Evolutionary conservation across 768 basidiomycete genomes (phyloP).

Genomic region (Clathrus columnatus): DNA sequence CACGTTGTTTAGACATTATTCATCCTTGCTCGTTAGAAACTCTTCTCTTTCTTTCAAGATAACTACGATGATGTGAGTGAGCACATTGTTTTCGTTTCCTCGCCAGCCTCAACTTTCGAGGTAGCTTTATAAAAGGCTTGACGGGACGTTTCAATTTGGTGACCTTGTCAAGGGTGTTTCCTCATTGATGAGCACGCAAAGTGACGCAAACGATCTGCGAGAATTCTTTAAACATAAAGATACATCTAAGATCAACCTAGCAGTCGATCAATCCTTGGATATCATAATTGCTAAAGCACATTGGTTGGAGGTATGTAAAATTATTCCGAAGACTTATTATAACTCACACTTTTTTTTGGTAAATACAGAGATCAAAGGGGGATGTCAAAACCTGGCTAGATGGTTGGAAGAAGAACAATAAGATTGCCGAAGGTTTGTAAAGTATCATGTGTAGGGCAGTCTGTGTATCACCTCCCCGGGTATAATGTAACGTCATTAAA

Average conservation of each 20-base stretch:
- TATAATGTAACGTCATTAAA: too few species aligned
- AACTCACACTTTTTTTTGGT: not conserved
- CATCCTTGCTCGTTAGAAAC: constrained; percentile 14
- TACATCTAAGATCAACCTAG: constrained; percentile 56
- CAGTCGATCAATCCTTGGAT: constrained; percentile 61
- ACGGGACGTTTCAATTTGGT: constrained; percentile 54
- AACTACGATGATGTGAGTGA: constrained; percentile 54
- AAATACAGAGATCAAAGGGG: constrained; percentile 44
- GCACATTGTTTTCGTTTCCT: not conserved
- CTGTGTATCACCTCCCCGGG: too few species aligned
- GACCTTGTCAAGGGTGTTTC: constrained; percentile 36
- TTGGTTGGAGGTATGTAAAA: constrained; percentile 48
- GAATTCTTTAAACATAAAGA: constrained; percentile 76
- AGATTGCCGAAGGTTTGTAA: not conserved
- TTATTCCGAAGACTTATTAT: not conserved
- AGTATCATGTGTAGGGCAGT: too few species aligned
- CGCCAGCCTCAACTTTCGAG: constrained; percentile 3
- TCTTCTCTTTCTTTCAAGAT: constrained; percentile 57
- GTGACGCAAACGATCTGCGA: constrained; percentile 54
- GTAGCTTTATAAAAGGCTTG: constrained; percentile 63
- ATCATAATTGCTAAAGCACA: constrained; percentile 48
- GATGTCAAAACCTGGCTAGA: constrained; percentile 53
- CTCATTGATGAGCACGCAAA: constrained; percentile 49
- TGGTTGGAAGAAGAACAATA: constrained; percentile 22
- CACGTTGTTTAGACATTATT: not conserved